Percentiles rank a stretch among this genome's conserved stretches.
phyloP scores from a whole-genome alignment of 2,329 filamentous ascomycete genomes.

The Huntiella decipiens region DNA sequence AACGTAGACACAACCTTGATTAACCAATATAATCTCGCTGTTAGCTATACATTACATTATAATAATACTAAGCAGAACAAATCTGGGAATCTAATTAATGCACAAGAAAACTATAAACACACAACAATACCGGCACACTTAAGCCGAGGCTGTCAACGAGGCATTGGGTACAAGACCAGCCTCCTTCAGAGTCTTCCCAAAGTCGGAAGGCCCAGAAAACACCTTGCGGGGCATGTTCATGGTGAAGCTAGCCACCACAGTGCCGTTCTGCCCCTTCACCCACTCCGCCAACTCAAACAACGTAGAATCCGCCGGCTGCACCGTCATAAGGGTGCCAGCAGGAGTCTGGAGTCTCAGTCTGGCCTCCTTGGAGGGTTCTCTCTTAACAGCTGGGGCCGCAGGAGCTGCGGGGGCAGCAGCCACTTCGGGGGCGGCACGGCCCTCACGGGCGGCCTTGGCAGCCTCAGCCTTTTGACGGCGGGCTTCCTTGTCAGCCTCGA shows the following conservation, averaged over 20 bases:
- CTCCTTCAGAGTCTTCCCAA: slow-evolving; percentile 83
- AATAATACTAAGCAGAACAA: no score
- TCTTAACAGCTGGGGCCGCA: slow-evolving; percentile 28
- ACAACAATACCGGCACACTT: slow-evolving; percentile 11
- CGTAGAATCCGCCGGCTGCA: slow-evolving; percentile 72
- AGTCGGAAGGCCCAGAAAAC: slow-evolving; percentile 50
- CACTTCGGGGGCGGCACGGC: slow-evolving; percentile 30
- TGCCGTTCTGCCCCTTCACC: slow-evolving; percentile 50
- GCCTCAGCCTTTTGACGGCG: slow-evolving; percentile 67
- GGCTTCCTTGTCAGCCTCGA: slow-evolving; percentile 85
- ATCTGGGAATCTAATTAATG: no score
- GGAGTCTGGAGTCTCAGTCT: slow-evolving; percentile 64
- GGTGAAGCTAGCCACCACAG: slow-evolving; percentile 55
- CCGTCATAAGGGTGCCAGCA: slow-evolving; percentile 63
- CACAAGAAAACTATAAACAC: slow-evolving; percentile 17
- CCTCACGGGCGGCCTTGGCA: slow-evolving; percentile 72
- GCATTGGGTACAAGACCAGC: slow-evolving; percentile 78
- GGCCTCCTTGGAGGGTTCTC: slow-evolving; percentile 59
- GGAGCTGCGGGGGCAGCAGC: slow-evolving; percentile 28
- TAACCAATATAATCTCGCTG: no score
- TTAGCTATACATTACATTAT: no score
- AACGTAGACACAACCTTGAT: no score
- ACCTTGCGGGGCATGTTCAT: slow-evolving; percentile 77
- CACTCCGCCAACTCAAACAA: slow-evolving; percentile 78
- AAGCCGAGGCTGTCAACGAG: slow-evolving; percentile 55